These are phyloP conservation scores for Saccharomyces kudriavzevii DNA, from an alignment of 805 yeast species.

Conservation along the genomic window DNA sequence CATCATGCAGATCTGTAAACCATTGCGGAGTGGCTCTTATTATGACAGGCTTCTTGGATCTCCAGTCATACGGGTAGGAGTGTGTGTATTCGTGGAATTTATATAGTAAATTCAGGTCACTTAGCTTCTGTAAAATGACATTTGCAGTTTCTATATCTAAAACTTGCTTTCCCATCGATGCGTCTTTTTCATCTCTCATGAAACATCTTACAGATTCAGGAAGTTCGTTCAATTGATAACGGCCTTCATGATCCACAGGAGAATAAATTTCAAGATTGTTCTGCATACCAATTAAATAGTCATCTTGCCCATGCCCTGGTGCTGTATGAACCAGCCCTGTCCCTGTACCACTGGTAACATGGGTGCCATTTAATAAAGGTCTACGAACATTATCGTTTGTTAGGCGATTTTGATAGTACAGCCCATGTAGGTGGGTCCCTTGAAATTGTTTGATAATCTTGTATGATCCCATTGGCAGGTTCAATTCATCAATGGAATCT, in stretches of 20 bases:
- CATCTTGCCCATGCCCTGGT: constrained; percentile 97
- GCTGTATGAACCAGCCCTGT: constrained; percentile 96
- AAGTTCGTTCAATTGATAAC: constrained; percentile 46
- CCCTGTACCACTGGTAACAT: constrained; percentile 76
- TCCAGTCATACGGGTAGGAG: constrained; percentile 95
- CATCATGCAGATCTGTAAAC: constrained; percentile 78
- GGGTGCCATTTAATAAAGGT: constrained; percentile 71
- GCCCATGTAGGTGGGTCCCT: constrained; percentile 37
- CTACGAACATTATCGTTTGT: constrained; percentile 29
- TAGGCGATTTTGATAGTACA: constrained; percentile 52
- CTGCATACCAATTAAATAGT: constrained; percentile 60
- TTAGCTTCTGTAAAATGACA: constrained; percentile 38
- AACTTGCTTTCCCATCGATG: constrained; percentile 45
- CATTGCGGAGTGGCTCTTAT: constrained; percentile 95
- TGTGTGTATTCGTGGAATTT: constrained; percentile 52
- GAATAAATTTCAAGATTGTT: constrained; percentile 56
- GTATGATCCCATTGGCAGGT: constrained; percentile 11
- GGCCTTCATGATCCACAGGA: constrained; percentile 73
- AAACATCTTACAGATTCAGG: constrained; percentile 8
- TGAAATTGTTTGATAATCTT: constrained; percentile 25
- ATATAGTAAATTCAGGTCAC: constrained; percentile 37
- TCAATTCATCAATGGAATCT: constrained; percentile 37
- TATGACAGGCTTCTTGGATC: constrained; percentile 90
- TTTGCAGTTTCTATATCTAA: constrained; percentile 47
- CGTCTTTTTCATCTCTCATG: constrained; percentile 11